Base-by-base conservation (phyloP, 768 basidiomycete species). In the Pleurotus sapidus region DNA sequence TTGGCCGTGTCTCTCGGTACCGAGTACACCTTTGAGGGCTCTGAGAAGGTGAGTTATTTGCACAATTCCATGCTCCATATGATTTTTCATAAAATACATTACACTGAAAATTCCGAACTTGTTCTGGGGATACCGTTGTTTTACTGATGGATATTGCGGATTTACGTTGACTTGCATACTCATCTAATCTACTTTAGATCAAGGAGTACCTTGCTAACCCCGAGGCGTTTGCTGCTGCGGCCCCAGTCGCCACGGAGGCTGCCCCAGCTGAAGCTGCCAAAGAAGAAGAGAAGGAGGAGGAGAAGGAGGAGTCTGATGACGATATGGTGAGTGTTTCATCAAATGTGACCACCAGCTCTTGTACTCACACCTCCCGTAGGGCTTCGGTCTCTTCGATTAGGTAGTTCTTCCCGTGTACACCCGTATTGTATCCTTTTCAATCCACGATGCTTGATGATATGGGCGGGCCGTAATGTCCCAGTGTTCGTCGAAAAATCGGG, bases 121-220 rank as follows among this genome's bases (percentile, higher is more conserved):
- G 75, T 70, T 55, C 65, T 67, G 66, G 65, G 73, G 75, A 75
- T 61, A 57, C 53, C 51, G 67, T 25, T 63, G 49, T 69, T 68
- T 70, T 73, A 68, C 57, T 57, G 57, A 49, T 57, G 3, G 27
- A 23, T 43, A 60, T 55, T 47, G 59, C 11, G 37, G 25, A 23
- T 37, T 61, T 20, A 12, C 46, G 37, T 49, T 55, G 6, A 34
- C 8, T 3, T 24, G 40, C 55, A 48, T 64, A 43, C 61, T 67
- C 46, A 66, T 55, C 24, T 6, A 17, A 48, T 42, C 18, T 57
- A 46, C 48, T 64, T 34, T 64, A 95, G 93, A 84, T 90, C 76
- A 98, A 97, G 83, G 96, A 91, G 69, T 92, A 89, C 79, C 87
- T 98, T 65, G 97, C 88, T 70, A 97, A 98, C 84, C 96, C 97